Base-by-base conservation (phyloP, 2,329 filamentous ascomycete genomes). In the Fusarium veterinarium region DNA sequence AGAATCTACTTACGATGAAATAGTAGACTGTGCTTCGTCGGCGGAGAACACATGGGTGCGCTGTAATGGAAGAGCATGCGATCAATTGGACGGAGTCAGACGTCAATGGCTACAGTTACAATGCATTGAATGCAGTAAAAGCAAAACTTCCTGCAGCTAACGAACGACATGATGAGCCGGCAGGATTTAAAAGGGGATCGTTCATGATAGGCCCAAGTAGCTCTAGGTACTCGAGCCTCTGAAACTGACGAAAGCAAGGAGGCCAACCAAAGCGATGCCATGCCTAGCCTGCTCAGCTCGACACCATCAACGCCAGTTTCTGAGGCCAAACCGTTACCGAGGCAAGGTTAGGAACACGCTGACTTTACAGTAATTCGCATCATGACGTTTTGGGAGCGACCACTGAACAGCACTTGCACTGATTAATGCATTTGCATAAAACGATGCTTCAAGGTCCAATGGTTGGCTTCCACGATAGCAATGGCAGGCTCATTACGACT, bases 401-500 rank as follows among this genome's bases (percentile, higher is more conserved):
- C 41, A 63, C 17, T 57, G 72, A 62, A 76, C 53, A 64, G 41
- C 33, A 66, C 44, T 64, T 71, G 64, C 76, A 76, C 76, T 77
- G 73, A 72, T 75, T 76, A 72, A 70, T 76, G 64, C 58, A 72
- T 65, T 69, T 72, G 77, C 75, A 79, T 71, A 75, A 77, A 53
- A 53, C 51, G 30, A 40, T 58, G 41, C 44, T 42, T 31, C 28
- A 64, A 48, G 45, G 68, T 57, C 79, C 79, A 80, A 82, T 81
- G 67, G 61, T 69, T 46, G 48, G 64, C 67, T 69, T 79, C 78
- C 80, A 81, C 80, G 80, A 81, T 73, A 76, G 73, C 68, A 68
- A 41, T 53, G 57, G 56, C 69, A 69, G 17, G 60, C 61, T 77
- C 63, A 74, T 73, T 73, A 74, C 76, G 69, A 76, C 55, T 69